Conservation (phyloP, 2,329 filamentous ascomycete species). For the Microcyclospora pomicola region DNA sequence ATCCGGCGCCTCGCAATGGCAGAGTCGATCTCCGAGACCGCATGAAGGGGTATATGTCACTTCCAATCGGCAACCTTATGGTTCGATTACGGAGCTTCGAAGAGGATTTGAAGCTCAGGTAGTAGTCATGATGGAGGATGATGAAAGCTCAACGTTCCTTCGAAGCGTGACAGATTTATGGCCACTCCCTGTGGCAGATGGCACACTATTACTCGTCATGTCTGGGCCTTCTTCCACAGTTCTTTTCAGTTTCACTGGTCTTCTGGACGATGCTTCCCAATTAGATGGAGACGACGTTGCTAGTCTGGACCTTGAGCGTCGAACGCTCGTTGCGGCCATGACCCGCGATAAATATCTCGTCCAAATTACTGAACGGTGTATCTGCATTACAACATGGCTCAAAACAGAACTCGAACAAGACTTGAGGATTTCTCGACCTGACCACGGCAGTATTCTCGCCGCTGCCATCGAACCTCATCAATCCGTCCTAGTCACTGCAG, state of each 20-base stretch:
- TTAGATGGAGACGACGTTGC: constrained; percentile 5
- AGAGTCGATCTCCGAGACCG: constrained; percentile 6
- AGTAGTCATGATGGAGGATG: constrained; percentile 9
- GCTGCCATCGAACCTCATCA: constrained; percentile 10
- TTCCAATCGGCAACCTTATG: constrained; percentile 30
- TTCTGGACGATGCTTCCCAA: constrained; percentile 9
- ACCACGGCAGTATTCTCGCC: constrained; percentile 9
- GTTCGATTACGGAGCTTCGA: constrained; percentile 31
- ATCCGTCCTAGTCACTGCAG: constrained; percentile 9
- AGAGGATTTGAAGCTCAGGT: constrained; percentile 27
- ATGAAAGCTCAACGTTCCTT: constrained; percentile 2
- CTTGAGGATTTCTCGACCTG: constrained; percentile 3
- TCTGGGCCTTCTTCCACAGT: constrained; percentile 19
- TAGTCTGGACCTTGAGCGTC: constrained; percentile 13
- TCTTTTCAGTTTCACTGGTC: constrained; percentile 7
- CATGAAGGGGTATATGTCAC: constrained; percentile 24
- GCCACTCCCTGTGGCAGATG: constrained; percentile 20
- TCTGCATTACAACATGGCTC: constrained; percentile 11
- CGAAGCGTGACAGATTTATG: constrained; percentile 23
- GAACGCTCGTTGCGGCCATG: constrained; percentile 12
- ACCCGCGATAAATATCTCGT: constrained; percentile 12
- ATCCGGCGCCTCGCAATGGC: constrained; percentile 15
- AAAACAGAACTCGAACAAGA: constrained; percentile 18
- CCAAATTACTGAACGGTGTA: constrained; percentile 15
- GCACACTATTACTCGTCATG: constrained; percentile 24